Evolutionary conservation across 768 basidiomycete species (phyloP).

Genomic region (Psilocybe cubensis): DNA sequence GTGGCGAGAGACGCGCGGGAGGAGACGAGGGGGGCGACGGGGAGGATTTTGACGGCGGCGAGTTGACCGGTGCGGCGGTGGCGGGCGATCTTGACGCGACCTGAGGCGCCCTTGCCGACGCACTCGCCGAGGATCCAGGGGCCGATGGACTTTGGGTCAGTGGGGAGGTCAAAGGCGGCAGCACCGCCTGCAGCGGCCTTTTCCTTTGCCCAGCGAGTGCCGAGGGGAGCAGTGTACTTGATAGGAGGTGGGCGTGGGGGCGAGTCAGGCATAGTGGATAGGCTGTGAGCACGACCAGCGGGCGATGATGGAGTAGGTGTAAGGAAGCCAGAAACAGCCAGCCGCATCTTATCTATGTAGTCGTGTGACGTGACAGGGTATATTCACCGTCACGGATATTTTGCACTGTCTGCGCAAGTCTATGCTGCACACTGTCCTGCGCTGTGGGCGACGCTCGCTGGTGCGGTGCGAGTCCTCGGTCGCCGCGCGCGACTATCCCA

Average conservation of each 20-base stretch:
- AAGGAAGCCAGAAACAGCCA: constrained; percentile 8
- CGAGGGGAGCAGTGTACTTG: constrained; percentile 68
- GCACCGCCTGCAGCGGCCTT: constrained; percentile 77
- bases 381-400: constrained; percentile 10
- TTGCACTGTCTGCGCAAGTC: too few relatives aligned
- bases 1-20: constrained; percentile 71
- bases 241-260: constrained; percentile 76
- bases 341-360: constrained; percentile 19
- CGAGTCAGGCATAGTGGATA: constrained; percentile 46
- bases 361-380: constrained; percentile 24
- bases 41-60: constrained; percentile 95
- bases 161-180: constrained; percentile 77
- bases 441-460: too few relatives aligned
- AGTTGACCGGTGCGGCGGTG: constrained; percentile 87
- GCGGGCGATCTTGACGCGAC: constrained; percentile 92
- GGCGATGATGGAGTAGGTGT: constrained; percentile 30
- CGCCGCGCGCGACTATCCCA: constrained; percentile 16
- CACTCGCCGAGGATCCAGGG: constrained; percentile 95
- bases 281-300: constrained; percentile 48
- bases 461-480: too few relatives aligned
- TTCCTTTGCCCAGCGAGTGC: constrained; percentile 89
- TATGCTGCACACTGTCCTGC: too few relatives aligned
- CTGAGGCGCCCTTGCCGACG: constrained; percentile 92
- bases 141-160: constrained; percentile 86
- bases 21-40: constrained; percentile 75